A percentile compares a stretch with the other conserved stretches of the same genome.
phyloP scores from a whole-genome alignment of 352 stramenopile species.

The Phytophthora hybrid region DNA sequence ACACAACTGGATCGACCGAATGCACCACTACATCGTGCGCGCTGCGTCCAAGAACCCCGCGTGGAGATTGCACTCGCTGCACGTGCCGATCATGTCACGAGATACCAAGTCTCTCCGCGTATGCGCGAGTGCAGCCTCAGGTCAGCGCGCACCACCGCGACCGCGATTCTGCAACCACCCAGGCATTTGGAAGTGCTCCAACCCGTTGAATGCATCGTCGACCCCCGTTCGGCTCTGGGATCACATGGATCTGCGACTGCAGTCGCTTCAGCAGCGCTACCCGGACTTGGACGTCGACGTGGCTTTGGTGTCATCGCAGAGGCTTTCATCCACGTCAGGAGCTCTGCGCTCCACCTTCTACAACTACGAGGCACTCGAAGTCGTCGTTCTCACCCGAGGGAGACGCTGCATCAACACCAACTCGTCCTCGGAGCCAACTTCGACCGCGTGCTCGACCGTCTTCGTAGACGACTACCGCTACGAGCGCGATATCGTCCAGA shows the following conservation, averaged over 20 bases:
- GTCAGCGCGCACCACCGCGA: slow-evolving; percentile 13
- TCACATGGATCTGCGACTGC: slow-evolving; percentile 42
- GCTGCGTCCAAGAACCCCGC: slow-evolving; percentile 22
- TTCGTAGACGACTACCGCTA: slow-evolving; percentile 70
- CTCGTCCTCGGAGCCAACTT: neutral
- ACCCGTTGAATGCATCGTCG: slow-evolving; percentile 26
- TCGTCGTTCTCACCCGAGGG: slow-evolving; percentile 45
- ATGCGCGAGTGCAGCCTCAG: neutral
- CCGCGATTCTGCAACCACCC: slow-evolving; percentile 40
- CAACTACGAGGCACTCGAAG: slow-evolving; percentile 36
- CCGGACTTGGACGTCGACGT: slow-evolving; percentile 41
- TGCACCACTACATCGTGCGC: slow-evolving; percentile 44
- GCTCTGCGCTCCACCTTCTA: slow-evolving; percentile 19
- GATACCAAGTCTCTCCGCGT: slow-evolving; percentile 1
- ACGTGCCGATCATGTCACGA: slow-evolving; percentile 16
- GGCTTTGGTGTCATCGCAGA: slow-evolving; percentile 33
- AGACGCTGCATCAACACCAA: slow-evolving; percentile 23
- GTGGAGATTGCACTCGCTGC: slow-evolving; percentile 40
- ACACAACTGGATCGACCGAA: slow-evolving; percentile 50
- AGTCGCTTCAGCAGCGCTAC: slow-evolving; percentile 30
- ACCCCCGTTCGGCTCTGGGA: slow-evolving; percentile 36
- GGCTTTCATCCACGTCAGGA: slow-evolving; percentile 21
- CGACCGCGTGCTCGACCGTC: slow-evolving; percentile 34
- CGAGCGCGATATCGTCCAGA: slow-evolving; percentile 48
- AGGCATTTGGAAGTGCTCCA: slow-evolving; percentile 39